Base-by-base conservation (phyloP, 495 filamentous ascomycete species). In the Xylaria castorea region DNA sequence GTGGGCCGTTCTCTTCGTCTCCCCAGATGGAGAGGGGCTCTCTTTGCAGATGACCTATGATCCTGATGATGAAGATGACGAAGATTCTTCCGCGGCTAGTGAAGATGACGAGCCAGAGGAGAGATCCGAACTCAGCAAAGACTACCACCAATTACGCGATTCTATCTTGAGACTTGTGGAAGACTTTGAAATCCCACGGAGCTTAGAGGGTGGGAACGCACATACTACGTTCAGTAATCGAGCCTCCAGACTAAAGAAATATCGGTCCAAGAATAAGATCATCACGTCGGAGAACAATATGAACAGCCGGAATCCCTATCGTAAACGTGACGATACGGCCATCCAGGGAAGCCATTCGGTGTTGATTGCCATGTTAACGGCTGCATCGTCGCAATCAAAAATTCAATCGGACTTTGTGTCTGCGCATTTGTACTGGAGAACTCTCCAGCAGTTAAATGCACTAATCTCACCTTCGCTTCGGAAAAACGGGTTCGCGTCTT, bases 71-170 rank as follows among this genome's bases (percentile, higher is more conserved):
- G 89, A 90, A 16, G 81, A 85, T 12, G 90, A 91, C 8, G 84
- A 89, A 63, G 89, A 91, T 60, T 86, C 88, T n/a, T 88, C 89
- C 7, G 87, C 86, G 0, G 83, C 87, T 51, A 91, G 86, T 76
- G 91, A 92, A 67, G 91, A 94, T 74, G 92, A 93, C 14, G 84
- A 85, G 14, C 86, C 86, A 5, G 87, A 87, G 36, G 90, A 89
- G 16, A 85, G 87, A 11, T 85, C 93, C 14, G 92, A 93, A 36
- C 82, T 93, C 7, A 91, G 93, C 76, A 92, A 92, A 73, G 92
- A 94, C 74, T 93, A 96, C 74, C 92, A 96, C 80, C 91, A 93
- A 66, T 82, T 97, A 9, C 92, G 95, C 68, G 91, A 93, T 44
- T 92, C 93, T 7, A 92, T 97, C 60, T 82, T 93, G 58, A 94